Evolutionary conservation across 768 basidiomycete genomes (phyloP), one percentile per base, ranked within the genome.

Genomic region (Boletus reticulatus): DNA sequence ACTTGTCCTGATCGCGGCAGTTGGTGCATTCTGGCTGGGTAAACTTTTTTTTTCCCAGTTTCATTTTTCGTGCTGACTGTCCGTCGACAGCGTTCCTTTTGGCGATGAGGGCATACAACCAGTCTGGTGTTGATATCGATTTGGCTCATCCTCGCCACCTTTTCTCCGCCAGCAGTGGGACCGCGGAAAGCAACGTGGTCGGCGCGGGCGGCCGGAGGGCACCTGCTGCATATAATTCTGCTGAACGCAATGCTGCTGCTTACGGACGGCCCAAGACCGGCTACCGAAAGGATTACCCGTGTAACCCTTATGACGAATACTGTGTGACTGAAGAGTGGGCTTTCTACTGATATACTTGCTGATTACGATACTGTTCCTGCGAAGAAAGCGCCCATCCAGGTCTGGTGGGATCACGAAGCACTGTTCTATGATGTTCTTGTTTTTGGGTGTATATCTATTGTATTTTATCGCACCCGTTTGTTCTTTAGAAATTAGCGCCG

Each of bases 11-110:
- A 86, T 92, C 57, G 84, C 76, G 6, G 84, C 85, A 4, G 78
- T 91, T 53, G 88, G 84, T 12, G 72, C 91, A 55, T 82, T 88
- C 66, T 92, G 88, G 87, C 75, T 91, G 48, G 88, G 90, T 90
- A 67, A 67, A 82, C 73, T 34, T 22, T 22, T 55, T 42, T 38
- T 14, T 29, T 50, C 32, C 4, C 3, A 29, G 4, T 37, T 22
- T 38, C 10, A 2, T 39, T 47, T 36, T 11, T 46, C 39, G 12
- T 34, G 31, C 50, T 63, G 52, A 59, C 50, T 45, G 24, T 19
- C 43, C 36, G 31, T 43, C 17, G 22, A 49, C 48, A 80, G 79
- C 79, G 22, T 54, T 78, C 42, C 63, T 80, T 52, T 66, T 80
- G 45, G 77, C 76, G 9, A 72, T 71, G 70, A 73, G 73, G 11